Base-by-base conservation (phyloP, 306 rosid genomes). In the Nissolia schottii region DNA sequence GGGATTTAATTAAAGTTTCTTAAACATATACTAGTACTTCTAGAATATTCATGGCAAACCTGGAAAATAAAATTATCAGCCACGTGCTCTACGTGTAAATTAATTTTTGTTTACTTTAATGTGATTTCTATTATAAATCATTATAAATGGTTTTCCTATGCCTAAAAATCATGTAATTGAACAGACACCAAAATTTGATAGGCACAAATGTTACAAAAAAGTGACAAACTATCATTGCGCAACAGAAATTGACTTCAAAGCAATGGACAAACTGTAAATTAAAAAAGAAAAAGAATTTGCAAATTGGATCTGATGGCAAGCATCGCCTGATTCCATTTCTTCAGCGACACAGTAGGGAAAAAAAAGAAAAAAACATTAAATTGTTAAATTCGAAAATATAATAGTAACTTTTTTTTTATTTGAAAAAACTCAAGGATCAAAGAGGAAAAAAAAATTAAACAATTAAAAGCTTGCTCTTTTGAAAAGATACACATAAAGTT, bases 231-330 rank as follows among this genome's bases (percentile, higher is more conserved):
- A 16, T 67, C 67, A 38, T 48, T 45, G 4, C 64, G 41, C 49
- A 63, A 71, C 64, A 22, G 79, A 81, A 23, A 49, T 81, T 83
- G 75, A 76, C 78, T 81, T 61, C 76, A 76, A 76, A 15, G 29
- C 10, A 23, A 37, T 18, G 45, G 67, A 45, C 51, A n/a, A 77
- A 68, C 29, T 3, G 25, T 59, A 49, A 8, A 18, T 11, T 2
- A 41, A 8, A 48, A 45, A 34, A 7, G 54, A 11, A 45, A 34
- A 40, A 13, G 45, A 40, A 46, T 28, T 79, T 38, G 50, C 58
- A 77, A 24, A 41, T 19, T 37, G 76, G 84, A 84, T 84, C 84
- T 35, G 79, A 71, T 38, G 54, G 18, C 23, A 23, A 23, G 10
- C 41, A 63, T 65, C 31, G 27, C 16, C 34, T 11, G 32, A 6